Conservation (phyloP, 1,284 basidiomycete species). For the Sphagnurus paluster region DNA sequence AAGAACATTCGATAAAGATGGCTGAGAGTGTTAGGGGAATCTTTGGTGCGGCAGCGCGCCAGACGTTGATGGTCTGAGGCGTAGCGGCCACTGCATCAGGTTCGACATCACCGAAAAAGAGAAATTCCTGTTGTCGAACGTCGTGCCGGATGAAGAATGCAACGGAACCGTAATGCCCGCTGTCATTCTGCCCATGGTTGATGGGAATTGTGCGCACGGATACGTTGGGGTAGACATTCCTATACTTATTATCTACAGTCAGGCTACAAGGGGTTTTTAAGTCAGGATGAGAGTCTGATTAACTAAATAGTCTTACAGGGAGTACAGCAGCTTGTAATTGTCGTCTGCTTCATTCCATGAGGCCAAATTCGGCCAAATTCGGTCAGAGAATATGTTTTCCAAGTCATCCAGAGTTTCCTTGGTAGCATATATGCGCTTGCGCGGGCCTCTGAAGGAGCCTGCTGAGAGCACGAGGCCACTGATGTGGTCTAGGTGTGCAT, state of each 20-base stretch:
- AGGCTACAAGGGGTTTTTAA: conserved; percentile 32
- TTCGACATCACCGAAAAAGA: conserved; percentile 87
- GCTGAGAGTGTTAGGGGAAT: conserved; percentile 61
- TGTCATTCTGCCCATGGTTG: conserved; percentile 64
- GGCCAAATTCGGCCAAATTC: conserved; percentile 82
- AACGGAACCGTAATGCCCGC: conserved; percentile 60
- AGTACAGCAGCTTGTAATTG: conserved; percentile 56
- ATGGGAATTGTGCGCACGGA: conserved; percentile 69
- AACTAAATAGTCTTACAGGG: conserved; percentile 43
- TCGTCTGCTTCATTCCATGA: conserved; percentile 67
- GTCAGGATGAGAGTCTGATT: conserved; percentile 7
- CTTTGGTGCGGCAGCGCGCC: conserved; percentile 70
- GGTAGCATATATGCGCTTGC: conserved; percentile 66
- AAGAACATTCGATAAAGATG: conserved; percentile 87
- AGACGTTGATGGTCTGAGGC: conserved; percentile 63
- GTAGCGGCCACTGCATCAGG: conserved; percentile 64
- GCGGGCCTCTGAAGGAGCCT: conserved; percentile 62
- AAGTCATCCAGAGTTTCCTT: conserved; percentile 66
- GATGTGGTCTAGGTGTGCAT: conserved; percentile 84
- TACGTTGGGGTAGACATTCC: conserved; percentile 49
- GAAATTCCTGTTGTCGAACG: conserved; percentile 55
- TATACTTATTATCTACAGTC: conserved; percentile 48
- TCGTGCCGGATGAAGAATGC: conserved; percentile 78
- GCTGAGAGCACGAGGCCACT: conserved; percentile 74
- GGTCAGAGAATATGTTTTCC: conserved; percentile 73